Evolutionary conservation across 2,329 filamentous ascomycete genomes (phyloP).

Genomic region (Decorospora gaudefroyi): DNA sequence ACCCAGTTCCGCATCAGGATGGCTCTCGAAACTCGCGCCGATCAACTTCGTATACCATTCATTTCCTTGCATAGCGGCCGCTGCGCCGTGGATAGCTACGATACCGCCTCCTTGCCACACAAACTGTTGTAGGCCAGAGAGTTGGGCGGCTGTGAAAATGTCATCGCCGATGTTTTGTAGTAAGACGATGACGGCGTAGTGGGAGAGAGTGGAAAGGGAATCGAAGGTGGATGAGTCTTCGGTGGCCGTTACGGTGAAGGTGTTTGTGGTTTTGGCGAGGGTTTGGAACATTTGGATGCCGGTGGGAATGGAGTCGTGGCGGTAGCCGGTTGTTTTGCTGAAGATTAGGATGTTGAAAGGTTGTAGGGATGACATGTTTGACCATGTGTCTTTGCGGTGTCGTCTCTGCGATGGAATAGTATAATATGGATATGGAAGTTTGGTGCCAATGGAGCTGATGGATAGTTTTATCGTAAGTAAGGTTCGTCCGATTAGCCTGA

Average conservation of each 20-base stretch:
- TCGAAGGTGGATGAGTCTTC: slow-evolving; percentile 27
- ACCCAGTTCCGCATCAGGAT: slow-evolving; percentile 29
- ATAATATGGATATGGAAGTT: no score
- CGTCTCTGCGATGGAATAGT: no score
- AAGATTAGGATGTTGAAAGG: slow-evolving; percentile 30
- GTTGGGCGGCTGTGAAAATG: slow-evolving; percentile 16
- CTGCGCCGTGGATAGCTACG: slow-evolving; percentile 34
- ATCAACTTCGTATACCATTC: slow-evolving; percentile 31
- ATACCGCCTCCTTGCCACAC: slow-evolving; percentile 30
- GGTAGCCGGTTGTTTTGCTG: slow-evolving; percentile 35
- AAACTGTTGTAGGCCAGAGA: slow-evolving; percentile 23
- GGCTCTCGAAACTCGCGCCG: slow-evolving; percentile 35
- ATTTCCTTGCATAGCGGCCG: slow-evolving; percentile 29
- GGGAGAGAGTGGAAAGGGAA: slow-evolving; percentile 5
- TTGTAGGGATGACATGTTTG: neutral
- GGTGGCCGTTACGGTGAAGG: slow-evolving; percentile 22
- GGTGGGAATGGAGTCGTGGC: slow-evolving; percentile 33
- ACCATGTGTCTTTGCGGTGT: neutral
- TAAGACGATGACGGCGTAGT: slow-evolving; percentile 21
- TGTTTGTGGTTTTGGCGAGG: slow-evolving; percentile 7
- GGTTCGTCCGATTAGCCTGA: no score
- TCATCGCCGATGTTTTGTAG: slow-evolving; percentile 23
- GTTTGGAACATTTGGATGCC: slow-evolving; percentile 20
- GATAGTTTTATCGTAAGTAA: no score
- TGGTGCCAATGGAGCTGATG: no score